Base-by-base conservation (phyloP, 805 yeast genomes). In the Ascoidea rubescens region DNA sequence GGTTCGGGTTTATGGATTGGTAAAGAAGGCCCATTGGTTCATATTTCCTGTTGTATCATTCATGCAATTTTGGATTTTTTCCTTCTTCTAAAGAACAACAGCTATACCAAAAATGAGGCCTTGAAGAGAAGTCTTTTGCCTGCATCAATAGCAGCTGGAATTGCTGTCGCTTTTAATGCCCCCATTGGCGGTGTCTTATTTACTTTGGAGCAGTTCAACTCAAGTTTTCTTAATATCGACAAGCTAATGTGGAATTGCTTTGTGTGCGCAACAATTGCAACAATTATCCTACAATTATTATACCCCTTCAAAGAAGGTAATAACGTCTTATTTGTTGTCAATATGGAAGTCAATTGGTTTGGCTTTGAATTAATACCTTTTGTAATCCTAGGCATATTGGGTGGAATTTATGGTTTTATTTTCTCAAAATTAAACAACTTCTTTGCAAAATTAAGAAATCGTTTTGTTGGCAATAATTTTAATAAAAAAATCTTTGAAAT, bases 131-230 rank as follows among this genome's bases (percentile, higher is more conserved):
- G 85, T 55, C 60, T 87, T 7, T 62, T 82, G 14, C 71, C 83
- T 17, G 89, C 95, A 1, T 86, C 90, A 0, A 76, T 87, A 0
- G 90, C 95, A 0, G 82, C 90, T 0, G 96, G 96, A 5, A 82
- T 87, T 30, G 79, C 90, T 0, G 86, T 84, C 12, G 95, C 96
- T 0, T 87, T 87, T 65, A 84, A 84, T 55, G 81, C 95, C 0
- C 96, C 96, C 2, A 80, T 88, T 52, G 95, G 95, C 5, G 96
- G 96, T 1, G 93, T 88, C 1, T 63, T 87, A 37, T 88, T 87
- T 63, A 82, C 84, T 4, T 63, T 85, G 17, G 95, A 87, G 59
- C 80, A 79, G 55, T 37, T 37, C 43, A 69, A 83, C 47, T 78
- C 83, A 4, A 75, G 80, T 42, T 84, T 76, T 60, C 79, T 82